Conservation (phyloP, 176 grass and related monocot genomes). For the barley (Hordeum vulgare) region MorexV3_pseudomolecules_assembly NC_058520.1:617855050-617855549, state of each 20-base stretch:
- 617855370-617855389: slow-evolving; percentile 38
- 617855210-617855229: no score
- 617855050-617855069: neutral
- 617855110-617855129: slow-evolving; percentile 47
- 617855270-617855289: neutral
- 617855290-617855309: slow-evolving; percentile 58
- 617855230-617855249: neutral
- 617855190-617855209: no score
- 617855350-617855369: slow-evolving; percentile 51
- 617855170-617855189: no score
- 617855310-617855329: slow-evolving; percentile 89
- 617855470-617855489: neutral
- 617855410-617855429: slow-evolving; percentile 69
- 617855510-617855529: slow-evolving; percentile 59
- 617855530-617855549: slow-evolving; percentile 35
- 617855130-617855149: slow-evolving; percentile 58
- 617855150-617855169: slow-evolving; percentile 30
- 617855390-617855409: slow-evolving; percentile 78
- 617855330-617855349: slow-evolving; percentile 64
- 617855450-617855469: neutral
- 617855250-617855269: neutral
- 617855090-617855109: slow-evolving; percentile 56
- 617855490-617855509: slow-evolving; percentile 17
- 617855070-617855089: slow-evolving; percentile 40
- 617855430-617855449: neutral